phyloP scores from a whole-genome alignment of 2,329 filamentous ascomycete genomes.

The Biscogniauxia marginata region DNA sequence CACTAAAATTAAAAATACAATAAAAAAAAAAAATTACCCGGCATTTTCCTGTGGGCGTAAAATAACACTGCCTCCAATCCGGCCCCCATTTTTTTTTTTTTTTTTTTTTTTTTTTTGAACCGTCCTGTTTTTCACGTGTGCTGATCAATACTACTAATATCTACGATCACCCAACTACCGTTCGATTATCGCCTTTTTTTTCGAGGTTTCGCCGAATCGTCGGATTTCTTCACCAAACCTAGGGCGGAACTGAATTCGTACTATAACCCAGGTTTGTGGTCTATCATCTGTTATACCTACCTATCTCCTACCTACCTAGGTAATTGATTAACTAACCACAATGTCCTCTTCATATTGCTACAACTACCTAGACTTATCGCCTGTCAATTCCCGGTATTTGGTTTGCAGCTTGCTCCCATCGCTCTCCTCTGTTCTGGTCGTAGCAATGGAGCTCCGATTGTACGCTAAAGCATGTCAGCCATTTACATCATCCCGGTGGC shows the following conservation, averaged over 20 bases:
- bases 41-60: too few species aligned
- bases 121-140: not conserved
- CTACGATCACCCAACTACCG: not conserved
- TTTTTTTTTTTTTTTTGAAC: too few species aligned
- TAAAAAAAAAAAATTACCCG: too few species aligned
- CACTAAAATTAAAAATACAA: too few species aligned
- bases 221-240: not conserved
- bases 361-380: too few species aligned
- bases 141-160: not conserved
- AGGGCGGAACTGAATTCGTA: not conserved
- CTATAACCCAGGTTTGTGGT: not conserved
- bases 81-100: too few species aligned
- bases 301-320: not conserved
- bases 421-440: too few species aligned
- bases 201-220: not conserved
- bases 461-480: not conserved
- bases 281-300: not conserved
- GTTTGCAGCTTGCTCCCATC: not conserved
- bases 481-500: not conserved
- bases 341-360: not conserved
- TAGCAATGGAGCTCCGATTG: too few species aligned
- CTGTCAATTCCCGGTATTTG: not conserved
- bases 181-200: too few species aligned
- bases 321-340: not conserved
- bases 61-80: too few species aligned